Conservation (phyloP, 1,284 basidiomycete species). For the Anthracocystis walkeri region DNA sequence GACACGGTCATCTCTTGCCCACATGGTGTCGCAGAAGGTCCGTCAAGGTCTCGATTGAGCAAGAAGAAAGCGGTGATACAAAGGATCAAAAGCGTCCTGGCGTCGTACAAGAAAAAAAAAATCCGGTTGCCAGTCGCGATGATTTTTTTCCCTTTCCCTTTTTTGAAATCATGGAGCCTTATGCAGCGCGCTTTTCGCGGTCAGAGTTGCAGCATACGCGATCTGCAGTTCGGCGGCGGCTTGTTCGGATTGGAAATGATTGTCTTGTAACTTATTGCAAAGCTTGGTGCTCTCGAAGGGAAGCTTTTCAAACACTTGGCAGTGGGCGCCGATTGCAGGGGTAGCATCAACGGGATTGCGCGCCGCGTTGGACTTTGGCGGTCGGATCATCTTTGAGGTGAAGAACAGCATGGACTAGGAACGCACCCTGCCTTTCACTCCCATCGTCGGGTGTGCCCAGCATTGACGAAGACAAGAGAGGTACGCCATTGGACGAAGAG, state of each 20-base stretch:
- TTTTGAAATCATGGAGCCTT: constrained; percentile 5
- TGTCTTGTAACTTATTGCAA: not conserved
- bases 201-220: constrained; percentile 13
- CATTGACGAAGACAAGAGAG: too few relatives aligned
- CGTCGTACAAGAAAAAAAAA: not conserved
- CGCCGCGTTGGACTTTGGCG: constrained; percentile 3
- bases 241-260: constrained; percentile 5
- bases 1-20: too few relatives aligned
- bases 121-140: constrained; percentile 12
- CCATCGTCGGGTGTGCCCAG: too few relatives aligned
- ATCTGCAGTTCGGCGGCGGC: constrained; percentile 1
- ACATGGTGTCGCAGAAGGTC: not conserved
- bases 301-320: too few relatives aligned
- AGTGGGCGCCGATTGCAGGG: not conserved
- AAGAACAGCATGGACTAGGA: too few relatives aligned
- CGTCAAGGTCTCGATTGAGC: not conserved
- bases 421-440: too few relatives aligned
- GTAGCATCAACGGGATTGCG: constrained; percentile 1
- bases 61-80: not conserved
- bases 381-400: constrained; percentile 5
- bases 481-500: too few relatives aligned
- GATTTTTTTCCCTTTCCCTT: not conserved
- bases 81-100: not conserved
- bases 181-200: constrained; percentile 17
- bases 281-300: not conserved